Evolutionary conservation across 257 asterid species (phyloP).

Genomic region (Scutellaria baicalensis): DNA sequence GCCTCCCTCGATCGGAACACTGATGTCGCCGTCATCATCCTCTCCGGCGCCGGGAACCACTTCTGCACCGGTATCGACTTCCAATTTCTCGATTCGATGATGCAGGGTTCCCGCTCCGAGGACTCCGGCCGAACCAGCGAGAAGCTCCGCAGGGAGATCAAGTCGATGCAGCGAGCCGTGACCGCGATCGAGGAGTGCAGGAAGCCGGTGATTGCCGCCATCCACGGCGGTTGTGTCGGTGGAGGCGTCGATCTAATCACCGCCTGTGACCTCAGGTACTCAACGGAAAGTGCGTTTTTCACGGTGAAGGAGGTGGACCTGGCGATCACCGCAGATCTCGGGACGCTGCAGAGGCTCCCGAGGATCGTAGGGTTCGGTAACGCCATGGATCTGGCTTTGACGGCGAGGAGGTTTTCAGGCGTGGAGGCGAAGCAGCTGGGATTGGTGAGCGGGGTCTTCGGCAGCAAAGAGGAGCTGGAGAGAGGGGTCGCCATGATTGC

Average conservation of each 20-base stretch:
- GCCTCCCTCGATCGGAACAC: conserved; percentile 62
- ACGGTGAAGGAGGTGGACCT: conserved; percentile 86
- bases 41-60: conserved; percentile 64
- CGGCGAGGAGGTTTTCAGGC: conserved; percentile 61
- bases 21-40: conserved; percentile 46
- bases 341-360: conserved; percentile 91
- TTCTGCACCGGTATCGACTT: conserved; percentile 88
- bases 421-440: conserved; percentile 76
- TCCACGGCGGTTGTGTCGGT: conserved; percentile 89
- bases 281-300: conserved; percentile 47
- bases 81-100: conserved; percentile 16
- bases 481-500: conserved; percentile 53
- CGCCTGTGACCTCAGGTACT: conserved; percentile 79
- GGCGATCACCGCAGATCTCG: conserved; percentile 78
- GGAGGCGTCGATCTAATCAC: conserved; percentile 73
- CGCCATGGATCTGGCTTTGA: conserved; percentile 83
- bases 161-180: conserved; percentile 52
- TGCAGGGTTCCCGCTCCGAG: not conserved
- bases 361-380: conserved; percentile 72
- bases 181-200: conserved; percentile 79
- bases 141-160: conserved; percentile 54
- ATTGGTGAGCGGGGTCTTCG: conserved; percentile 47
- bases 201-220: conserved; percentile 76
- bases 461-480: conserved; percentile 43
- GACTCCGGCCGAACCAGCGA: conserved; percentile 56